Conservation (phyloP, 352 stramenopile genomes). For the Phytophthora pseudosyringae region DNA sequence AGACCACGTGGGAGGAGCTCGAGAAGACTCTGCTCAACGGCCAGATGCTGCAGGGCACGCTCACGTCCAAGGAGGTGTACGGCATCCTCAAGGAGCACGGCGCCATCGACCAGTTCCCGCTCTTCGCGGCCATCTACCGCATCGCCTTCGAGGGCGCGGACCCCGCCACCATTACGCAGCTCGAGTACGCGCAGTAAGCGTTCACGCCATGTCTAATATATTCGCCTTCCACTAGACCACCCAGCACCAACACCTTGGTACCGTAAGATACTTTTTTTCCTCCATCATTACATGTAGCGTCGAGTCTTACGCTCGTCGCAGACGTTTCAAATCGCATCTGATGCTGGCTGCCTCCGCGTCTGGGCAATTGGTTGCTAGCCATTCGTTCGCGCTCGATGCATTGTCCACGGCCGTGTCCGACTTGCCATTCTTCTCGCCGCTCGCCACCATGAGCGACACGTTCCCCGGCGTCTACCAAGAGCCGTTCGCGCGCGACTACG, state of each 20-base stretch:
- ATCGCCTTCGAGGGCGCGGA: slow-evolving; percentile 93
- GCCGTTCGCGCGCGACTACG: slow-evolving; percentile 63
- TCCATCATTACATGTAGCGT: no score
- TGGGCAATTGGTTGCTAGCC: slow-evolving; percentile 11
- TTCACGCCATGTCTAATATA: slow-evolving; percentile 30
- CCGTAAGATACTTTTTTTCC: background rate
- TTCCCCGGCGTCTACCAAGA: slow-evolving; percentile 55
- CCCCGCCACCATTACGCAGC: slow-evolving; percentile 80
- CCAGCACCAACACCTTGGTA: no score
- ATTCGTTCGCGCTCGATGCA: slow-evolving; percentile 25
- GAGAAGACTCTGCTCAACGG: slow-evolving; percentile 96
- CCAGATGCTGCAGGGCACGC: slow-evolving; percentile 97
- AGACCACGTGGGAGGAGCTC: slow-evolving; percentile 90
- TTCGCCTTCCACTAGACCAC: slow-evolving; percentile 18
- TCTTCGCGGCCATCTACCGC: slow-evolving; percentile 93
- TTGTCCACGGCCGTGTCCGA: slow-evolving; percentile 6
- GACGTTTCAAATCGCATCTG: slow-evolving; percentile 20
- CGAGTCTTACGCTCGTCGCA: background rate
- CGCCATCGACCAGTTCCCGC: slow-evolving; percentile 87
- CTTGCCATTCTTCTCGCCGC: background rate
- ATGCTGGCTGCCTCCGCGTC: slow-evolving; percentile 4
- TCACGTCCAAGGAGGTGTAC: slow-evolving; percentile 95
- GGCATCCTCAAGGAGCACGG: slow-evolving; percentile 88
- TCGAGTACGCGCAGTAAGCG: slow-evolving; percentile 37
- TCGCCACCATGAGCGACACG: slow-evolving; percentile 23